These are phyloP conservation scores for Zostera marina DNA, from an alignment of 116 monocot genomes.

Conservation along the genomic window DNA sequence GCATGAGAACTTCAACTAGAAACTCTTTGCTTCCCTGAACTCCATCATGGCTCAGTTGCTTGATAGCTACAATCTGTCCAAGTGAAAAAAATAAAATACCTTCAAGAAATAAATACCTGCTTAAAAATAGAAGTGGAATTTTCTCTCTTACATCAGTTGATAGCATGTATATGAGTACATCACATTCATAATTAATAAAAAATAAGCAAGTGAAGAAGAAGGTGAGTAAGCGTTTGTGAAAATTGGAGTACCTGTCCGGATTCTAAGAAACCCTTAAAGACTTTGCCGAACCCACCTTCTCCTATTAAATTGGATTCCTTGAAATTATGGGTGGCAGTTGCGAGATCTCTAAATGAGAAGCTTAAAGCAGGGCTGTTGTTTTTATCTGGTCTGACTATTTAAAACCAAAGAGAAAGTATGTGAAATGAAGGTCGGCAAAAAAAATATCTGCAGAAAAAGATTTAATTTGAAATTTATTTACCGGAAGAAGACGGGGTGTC, in stretches of 20 bases:
- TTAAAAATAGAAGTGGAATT: too few relatives aligned
- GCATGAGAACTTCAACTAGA: conserved; percentile 65
- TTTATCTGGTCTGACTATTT: too few relatives aligned
- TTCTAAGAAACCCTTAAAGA: conserved; percentile 46
- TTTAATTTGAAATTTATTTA: too few relatives aligned
- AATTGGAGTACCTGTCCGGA: conserved; percentile 30
- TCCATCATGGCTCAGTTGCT: conserved; percentile 55
- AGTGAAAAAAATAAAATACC: not conserved
- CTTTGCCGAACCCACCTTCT: conserved; percentile 75
- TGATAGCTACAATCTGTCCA: conserved; percentile 55
- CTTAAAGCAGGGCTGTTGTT: conserved; percentile 21
- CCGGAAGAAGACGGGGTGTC: too few relatives aligned
- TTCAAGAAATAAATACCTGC: not conserved
- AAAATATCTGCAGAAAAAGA: too few relatives aligned
- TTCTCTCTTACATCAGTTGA: too few relatives aligned
- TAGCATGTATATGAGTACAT: too few relatives aligned
- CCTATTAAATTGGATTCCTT: conserved; percentile 48
- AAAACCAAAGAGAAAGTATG: too few relatives aligned
- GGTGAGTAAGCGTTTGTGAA: too few relatives aligned
- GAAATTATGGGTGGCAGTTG: conserved; percentile 48
- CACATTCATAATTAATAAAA: too few relatives aligned
- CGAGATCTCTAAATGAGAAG: conserved; percentile 43
- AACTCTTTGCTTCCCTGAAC: conserved; percentile 67
- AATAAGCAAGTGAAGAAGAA: too few relatives aligned
- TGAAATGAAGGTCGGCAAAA: too few relatives aligned